Percentiles rank a stretch among this genome's conserved stretches.
Conservation (phyloP, 805 yeast species). For the Saccharomycopsis malanga region DNA sequence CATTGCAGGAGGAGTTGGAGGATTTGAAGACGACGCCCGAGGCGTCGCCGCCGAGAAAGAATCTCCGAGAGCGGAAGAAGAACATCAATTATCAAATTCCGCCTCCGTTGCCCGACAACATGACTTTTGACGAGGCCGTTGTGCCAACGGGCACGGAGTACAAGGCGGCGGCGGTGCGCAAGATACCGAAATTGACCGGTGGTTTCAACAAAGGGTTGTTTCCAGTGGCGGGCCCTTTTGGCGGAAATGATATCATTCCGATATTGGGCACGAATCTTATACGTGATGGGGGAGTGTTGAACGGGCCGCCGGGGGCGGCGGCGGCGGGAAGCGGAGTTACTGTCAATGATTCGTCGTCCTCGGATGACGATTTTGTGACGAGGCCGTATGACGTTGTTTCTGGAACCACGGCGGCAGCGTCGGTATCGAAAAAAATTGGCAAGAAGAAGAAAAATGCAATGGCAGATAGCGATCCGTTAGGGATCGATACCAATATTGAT, state of each 20-base stretch:
- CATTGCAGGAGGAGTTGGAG: slow-evolving; percentile 23
- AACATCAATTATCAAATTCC: slow-evolving; percentile 76
- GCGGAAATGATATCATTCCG: slow-evolving; percentile 88
- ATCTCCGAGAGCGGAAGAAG: slow-evolving; percentile 59
- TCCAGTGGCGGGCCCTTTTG: slow-evolving; percentile 96
- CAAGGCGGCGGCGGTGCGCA: slow-evolving; percentile 33
- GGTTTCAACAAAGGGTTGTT: slow-evolving; percentile 64
- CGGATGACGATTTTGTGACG: slow-evolving; percentile 36
- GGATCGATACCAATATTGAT: slow-evolving; percentile 79
- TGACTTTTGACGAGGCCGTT: slow-evolving; percentile 26
- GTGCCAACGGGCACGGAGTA: slow-evolving; percentile 24
- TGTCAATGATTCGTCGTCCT: slow-evolving; percentile 35
- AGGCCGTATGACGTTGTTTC: slow-evolving; percentile 21
- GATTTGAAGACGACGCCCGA: slow-evolving; percentile 25
- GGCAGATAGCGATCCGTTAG: slow-evolving; percentile 91
- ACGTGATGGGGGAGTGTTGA: slow-evolving; percentile 27
- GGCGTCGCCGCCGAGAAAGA: slow-evolving; percentile 35
- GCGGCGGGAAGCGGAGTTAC: slow-evolving; percentile 23
- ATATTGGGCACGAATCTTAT: slow-evolving; percentile 67
- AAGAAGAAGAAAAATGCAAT: slow-evolving; percentile 46
- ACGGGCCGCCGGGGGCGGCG: slow-evolving; percentile 32
- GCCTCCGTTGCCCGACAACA: slow-evolving; percentile 54
- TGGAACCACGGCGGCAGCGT: slow-evolving; percentile 25
- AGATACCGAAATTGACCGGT: slow-evolving; percentile 33
- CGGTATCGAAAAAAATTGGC: slow-evolving; percentile 29